These are phyloP conservation scores for Waltergamsia citrina DNA, from an alignment of 2,329 filamentous ascomycete genomes.

Conservation along the genomic window DNA sequence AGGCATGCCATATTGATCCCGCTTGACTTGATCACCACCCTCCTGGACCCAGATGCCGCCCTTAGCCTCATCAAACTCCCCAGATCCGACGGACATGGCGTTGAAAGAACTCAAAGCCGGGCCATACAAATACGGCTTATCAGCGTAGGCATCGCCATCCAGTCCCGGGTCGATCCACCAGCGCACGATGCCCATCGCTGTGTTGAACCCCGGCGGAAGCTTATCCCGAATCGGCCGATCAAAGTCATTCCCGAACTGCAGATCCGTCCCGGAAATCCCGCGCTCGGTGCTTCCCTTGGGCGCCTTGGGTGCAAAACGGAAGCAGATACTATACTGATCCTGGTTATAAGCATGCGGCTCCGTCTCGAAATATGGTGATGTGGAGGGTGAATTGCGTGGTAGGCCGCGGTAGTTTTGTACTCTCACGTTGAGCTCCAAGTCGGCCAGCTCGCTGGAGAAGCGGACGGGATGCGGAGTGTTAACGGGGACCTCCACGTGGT, in stretches of 20 bases:
- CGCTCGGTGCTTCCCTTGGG: constrained; percentile 9
- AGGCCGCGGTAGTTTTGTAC: constrained; percentile 61
- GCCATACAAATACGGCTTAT: constrained; percentile 79
- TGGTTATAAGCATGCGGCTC: constrained; percentile 53
- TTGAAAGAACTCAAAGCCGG: constrained; percentile 76
- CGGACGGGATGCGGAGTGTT: constrained; percentile 56
- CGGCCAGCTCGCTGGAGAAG: constrained; percentile 55
- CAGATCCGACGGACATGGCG: constrained; percentile 55
- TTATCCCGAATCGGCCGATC: constrained; percentile 81
- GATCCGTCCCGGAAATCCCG: constrained; percentile 57
- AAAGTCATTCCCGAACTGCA: constrained; percentile 95
- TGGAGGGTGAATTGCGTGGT: constrained; percentile 57
- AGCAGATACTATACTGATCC: constrained; percentile 80
- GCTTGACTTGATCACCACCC: constrained; percentile 44
- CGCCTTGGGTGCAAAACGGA: constrained; percentile 66
- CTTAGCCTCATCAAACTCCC: constrained; percentile 33
- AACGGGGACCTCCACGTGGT: constrained; percentile 66
- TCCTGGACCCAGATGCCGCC: constrained; percentile 53
- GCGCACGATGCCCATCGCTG: constrained; percentile 75
- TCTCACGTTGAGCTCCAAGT: constrained; percentile 63
- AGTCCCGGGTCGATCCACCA: constrained; percentile 89
- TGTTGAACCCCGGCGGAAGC: constrained; percentile 77
- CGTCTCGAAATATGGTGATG: constrained; percentile 68
- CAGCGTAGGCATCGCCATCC: constrained; percentile 82
- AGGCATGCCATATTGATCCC: constrained; percentile 41